phyloP scores from a whole-genome alignment of 768 basidiomycete genomes.

The Ephemerocybe angulata region DNA sequence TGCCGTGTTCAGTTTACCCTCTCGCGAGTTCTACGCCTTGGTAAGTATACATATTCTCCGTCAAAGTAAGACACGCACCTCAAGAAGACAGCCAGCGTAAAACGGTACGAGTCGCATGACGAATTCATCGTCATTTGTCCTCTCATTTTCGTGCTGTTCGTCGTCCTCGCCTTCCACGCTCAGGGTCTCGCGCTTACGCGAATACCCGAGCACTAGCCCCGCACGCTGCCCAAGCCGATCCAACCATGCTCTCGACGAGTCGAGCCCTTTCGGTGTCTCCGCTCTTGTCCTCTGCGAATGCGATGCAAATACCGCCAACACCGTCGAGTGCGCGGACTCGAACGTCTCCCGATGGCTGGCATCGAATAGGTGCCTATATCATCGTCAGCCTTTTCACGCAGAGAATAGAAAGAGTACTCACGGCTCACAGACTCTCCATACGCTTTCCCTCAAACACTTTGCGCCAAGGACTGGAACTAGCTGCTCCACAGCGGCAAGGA shows the following conservation, averaged over 20 bases:
- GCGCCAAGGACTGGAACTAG: conserved; percentile 60
- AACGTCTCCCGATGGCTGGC: conserved; percentile 68
- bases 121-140: conserved; percentile 27
- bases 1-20: conserved; percentile 53
- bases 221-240: neutral
- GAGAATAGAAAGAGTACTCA: conserved; percentile 31
- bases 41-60: conserved; percentile 4
- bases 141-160: neutral
- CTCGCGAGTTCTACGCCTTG: conserved; percentile 52
- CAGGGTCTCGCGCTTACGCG: neutral
- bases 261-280: conserved; percentile 6
- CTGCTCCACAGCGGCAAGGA: conserved; percentile 74
- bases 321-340: conserved; percentile 82
- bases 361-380: conserved; percentile 55
- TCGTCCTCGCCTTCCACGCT: neutral
- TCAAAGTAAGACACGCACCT: conserved; percentile 46
- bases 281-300: conserved; percentile 40
- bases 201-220: neutral
- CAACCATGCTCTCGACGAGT: neutral
- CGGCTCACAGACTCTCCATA: conserved; percentile 65
- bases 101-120: conserved; percentile 64
- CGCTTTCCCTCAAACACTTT: conserved; percentile 47
- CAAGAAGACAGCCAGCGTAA: conserved; percentile 67
- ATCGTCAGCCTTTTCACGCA: conserved; percentile 5
- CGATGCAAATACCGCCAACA: conserved; percentile 69